Evolutionary conservation across 2,329 filamentous ascomycete species (phyloP), one percentile per base, ranked within the genome.

Genomic region (Neofusicoccum ribis): DNA sequence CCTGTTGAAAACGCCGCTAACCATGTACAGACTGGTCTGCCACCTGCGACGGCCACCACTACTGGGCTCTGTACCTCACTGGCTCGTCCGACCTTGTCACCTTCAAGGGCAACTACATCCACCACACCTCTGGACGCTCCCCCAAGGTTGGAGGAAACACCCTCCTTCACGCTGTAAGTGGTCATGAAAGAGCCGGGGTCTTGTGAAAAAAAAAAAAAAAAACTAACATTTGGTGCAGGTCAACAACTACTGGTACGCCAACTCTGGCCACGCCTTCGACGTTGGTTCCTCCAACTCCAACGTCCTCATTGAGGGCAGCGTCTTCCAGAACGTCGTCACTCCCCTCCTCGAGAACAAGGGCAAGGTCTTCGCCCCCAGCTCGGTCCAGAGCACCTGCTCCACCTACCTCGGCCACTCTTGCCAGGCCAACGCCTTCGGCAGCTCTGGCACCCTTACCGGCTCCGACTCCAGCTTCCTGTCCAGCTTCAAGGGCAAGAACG

Each of bases 241-340:
- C 72, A 88, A 87, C 83, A 88, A 88, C 81, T 86, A 84, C 81
- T 87, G 81, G 78, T 80, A 85, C 72, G 79, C 82, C 71, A 84
- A 82, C 74, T 72, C 76, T 20, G 83, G 83, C 56, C 86, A 88
- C 75, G 83, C 85, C n/a, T 87, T 88, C 72, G 86, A 86, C 68
- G 73, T 72, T 63, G 76, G 73, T 67, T 59, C 52, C 12, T 67
- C 71, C 54, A 78, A 76, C 46, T 70, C 72, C 60, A 70, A 69
- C 67, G 80, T 85, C 49, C 77, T 88, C 23, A 82, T 82, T 2
- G 85, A 88, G 76, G 86, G 85, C 43, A 87, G 85, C 70, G 76
- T 84, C 54, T 88, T 87, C 79, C 81, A 86, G 74, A 83, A 85
- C 69, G 80, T 88, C 63, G 72, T 74, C 14, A 76, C 77, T 20